Percentiles rank a stretch among this genome's conserved stretches.
Conservation (phyloP, 2,329 filamentous ascomycete species). For the Curvularia sp. region DNA sequence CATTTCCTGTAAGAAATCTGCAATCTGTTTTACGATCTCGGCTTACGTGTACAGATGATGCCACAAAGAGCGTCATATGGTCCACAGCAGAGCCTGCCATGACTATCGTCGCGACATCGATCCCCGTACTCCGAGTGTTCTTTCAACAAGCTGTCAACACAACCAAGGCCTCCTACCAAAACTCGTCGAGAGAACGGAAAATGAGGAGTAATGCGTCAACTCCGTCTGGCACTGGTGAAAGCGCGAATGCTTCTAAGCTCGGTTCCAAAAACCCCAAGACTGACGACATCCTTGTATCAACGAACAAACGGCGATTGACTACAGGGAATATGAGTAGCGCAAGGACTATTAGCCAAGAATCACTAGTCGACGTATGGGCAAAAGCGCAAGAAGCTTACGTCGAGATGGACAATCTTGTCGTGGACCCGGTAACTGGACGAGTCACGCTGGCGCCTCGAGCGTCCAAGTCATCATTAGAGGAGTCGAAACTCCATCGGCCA, state of each 20-base stretch:
- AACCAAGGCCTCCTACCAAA: background rate
- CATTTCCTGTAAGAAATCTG: background rate
- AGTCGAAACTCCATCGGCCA: background rate
- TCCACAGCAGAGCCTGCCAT: conserved; percentile 11
- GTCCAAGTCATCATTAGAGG: background rate
- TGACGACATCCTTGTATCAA: background rate
- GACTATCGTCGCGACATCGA: conserved; percentile 13
- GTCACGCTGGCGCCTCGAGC: background rate
- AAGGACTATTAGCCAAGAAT: background rate
- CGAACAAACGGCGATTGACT: background rate
- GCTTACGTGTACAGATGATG: conserved; percentile 10
- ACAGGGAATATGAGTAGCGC: background rate
- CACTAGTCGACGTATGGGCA: background rate
- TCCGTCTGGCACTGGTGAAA: background rate
- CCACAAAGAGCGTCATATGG: conserved; percentile 13
- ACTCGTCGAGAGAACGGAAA: conserved; percentile 1
- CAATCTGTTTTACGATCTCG: background rate
- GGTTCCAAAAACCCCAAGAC: background rate
- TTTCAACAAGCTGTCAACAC: conserved; percentile 5
- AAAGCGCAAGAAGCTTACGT: background rate
- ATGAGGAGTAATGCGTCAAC: background rate
- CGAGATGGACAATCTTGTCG: conserved; percentile 1
- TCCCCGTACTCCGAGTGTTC: conserved; percentile 16
- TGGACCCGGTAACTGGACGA: background rate
- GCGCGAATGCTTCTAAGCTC: background rate